Evolutionary conservation across 352 stramenopile species (phyloP).

Genomic region (Pythium insidiosum): DNA sequence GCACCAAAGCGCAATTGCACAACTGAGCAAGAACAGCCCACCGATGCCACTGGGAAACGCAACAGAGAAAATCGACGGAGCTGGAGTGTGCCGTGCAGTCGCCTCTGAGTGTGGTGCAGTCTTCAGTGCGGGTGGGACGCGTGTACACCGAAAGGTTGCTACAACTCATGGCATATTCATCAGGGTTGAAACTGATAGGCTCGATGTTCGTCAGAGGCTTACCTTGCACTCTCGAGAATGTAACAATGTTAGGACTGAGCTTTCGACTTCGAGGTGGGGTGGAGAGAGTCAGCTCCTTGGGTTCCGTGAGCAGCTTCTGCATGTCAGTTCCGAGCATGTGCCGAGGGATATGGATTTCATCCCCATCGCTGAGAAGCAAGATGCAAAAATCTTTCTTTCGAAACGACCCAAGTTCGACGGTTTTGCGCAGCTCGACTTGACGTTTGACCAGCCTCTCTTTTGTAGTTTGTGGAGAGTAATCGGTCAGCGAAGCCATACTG

Average conservation of each 20-base stretch:
- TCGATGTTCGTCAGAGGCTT: too few relatives aligned
- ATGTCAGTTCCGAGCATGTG: slow-evolving; percentile 37
- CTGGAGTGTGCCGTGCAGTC: background rate
- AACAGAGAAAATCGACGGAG: slow-evolving; percentile 46
- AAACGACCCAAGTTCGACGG: slow-evolving; percentile 45
- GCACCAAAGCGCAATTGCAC: slow-evolving; percentile 64
- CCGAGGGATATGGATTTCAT: slow-evolving; percentile 55
- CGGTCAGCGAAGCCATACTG: slow-evolving; percentile 30
- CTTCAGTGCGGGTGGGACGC: slow-evolving; percentile 25
- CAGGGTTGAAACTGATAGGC: too few relatives aligned
- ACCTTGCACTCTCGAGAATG: slow-evolving; percentile 49
- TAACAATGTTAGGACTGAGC: slow-evolving; percentile 44
- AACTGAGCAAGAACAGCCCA: slow-evolving; percentile 70
- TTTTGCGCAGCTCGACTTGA: slow-evolving; percentile 40
- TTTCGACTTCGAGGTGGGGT: slow-evolving; percentile 39
- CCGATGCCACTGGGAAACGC: slow-evolving; percentile 62
- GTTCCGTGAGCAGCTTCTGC: slow-evolving; percentile 22
- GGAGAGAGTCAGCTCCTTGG: slow-evolving; percentile 49
- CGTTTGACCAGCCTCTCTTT: slow-evolving; percentile 55
- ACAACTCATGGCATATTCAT: too few relatives aligned
- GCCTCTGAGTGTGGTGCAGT: slow-evolving; percentile 33
- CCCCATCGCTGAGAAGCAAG: slow-evolving; percentile 60
- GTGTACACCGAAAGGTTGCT: slow-evolving; percentile 48
- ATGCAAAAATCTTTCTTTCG: slow-evolving; percentile 53
- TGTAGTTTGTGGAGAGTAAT: slow-evolving; percentile 12